Conservation (phyloP, 2,329 filamentous ascomycete genomes). For the Aspergillus uvarum region DNA sequence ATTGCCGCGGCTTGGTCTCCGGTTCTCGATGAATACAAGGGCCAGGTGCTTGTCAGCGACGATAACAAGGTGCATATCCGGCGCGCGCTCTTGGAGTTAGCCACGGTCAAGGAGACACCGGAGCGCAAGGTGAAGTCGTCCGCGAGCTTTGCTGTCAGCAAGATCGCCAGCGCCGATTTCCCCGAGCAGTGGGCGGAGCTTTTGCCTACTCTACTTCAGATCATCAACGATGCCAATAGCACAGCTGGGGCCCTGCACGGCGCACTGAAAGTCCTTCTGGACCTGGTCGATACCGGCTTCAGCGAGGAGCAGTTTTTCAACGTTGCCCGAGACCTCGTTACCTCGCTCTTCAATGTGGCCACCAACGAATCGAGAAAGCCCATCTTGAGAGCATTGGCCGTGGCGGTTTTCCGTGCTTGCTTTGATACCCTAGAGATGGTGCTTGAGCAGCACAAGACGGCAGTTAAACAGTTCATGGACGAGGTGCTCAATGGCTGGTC, state of each 20-base stretch:
- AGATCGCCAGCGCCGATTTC: conserved; percentile 90
- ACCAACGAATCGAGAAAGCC: conserved; percentile 72
- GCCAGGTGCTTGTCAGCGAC: conserved; percentile 68
- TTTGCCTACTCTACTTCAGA: conserved; percentile 73
- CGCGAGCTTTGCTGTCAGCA: conserved; percentile 88
- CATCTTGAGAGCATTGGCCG: conserved; percentile 76
- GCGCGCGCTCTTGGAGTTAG: conserved; percentile 72
- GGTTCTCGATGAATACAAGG: conserved; percentile 69
- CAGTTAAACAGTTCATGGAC: conserved; percentile 85
- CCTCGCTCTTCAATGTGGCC: conserved; percentile 78
- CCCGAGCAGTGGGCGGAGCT: conserved; percentile 93
- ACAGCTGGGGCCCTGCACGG: conserved; percentile 82
- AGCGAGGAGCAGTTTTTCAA: conserved; percentile 94
- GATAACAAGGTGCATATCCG: conserved; percentile 72
- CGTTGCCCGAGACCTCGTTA: conserved; percentile 81
- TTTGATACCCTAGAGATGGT: conserved; percentile 97
- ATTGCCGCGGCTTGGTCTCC: conserved; percentile 82
- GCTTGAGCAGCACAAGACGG: conserved; percentile 83
- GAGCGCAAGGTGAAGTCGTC: conserved; percentile 85
- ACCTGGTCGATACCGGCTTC: conserved; percentile 89
- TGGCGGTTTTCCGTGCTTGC: conserved; percentile 85
- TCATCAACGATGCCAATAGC: conserved; percentile 67
- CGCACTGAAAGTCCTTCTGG: conserved; percentile 79
- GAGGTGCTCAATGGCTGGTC: conserved; percentile 81
- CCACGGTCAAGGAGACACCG: conserved; percentile 65